Evolutionary conservation across 129 eudicot species (phyloP).

Genomic region (Solidago caesia): DNA sequence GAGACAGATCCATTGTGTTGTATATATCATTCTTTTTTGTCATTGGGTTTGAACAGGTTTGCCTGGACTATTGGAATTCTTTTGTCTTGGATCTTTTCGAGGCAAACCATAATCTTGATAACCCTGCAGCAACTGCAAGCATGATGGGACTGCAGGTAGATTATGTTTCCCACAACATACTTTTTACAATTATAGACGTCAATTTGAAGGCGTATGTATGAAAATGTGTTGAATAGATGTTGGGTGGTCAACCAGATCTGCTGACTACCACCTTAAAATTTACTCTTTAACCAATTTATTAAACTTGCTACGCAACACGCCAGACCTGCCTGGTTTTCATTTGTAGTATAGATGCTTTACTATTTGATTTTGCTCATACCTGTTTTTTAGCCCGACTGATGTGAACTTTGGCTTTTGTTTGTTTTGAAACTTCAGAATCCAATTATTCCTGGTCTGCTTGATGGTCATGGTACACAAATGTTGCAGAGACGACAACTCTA

Average conservation of each 20-base stretch:
- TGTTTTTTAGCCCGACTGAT: background rate
- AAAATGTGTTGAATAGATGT: background rate
- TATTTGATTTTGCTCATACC: background rate
- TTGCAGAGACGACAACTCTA: slow-evolving; percentile 83
- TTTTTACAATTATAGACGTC: background rate
- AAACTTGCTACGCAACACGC: background rate
- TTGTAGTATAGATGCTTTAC: background rate
- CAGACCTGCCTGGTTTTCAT: background rate
- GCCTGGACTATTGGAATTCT: slow-evolving; percentile 97
- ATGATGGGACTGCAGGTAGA: slow-evolving; percentile 95
- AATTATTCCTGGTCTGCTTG: slow-evolving; percentile 51
- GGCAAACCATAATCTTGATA: slow-evolving; percentile 82
- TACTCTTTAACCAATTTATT: background rate
- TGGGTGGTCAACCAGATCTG: background rate
- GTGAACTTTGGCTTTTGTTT: slow-evolving; percentile 7
- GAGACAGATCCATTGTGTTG: slow-evolving; percentile 4
- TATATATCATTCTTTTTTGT: background rate
- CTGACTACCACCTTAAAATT: background rate
- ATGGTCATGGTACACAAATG: slow-evolving; percentile 76
- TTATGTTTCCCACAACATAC: slow-evolving; percentile 9
- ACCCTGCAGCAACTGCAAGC: slow-evolving; percentile 64
- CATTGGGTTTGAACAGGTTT: slow-evolving; percentile 52
- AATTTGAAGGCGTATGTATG: background rate
- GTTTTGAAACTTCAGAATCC: slow-evolving; percentile 43
- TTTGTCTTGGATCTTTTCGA: slow-evolving; percentile 85